Base-by-base conservation (phyloP, 768 basidiomycete genomes). In the Piloderma croceum region DNA sequence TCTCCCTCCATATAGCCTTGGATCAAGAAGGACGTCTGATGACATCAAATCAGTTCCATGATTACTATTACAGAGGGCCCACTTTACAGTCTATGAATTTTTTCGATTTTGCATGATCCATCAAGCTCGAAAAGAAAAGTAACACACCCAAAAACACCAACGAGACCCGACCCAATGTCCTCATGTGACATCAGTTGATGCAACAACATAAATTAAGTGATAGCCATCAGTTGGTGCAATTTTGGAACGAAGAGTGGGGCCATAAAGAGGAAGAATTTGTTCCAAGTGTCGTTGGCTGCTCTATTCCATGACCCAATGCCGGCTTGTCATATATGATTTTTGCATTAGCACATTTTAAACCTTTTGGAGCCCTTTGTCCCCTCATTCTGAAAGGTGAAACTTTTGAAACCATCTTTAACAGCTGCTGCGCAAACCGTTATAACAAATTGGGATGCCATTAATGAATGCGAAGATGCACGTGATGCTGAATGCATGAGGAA, bases 381-480 rank as follows among this genome's bases (percentile, higher is more conserved):
- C n/a, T n/a, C n/a, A n/a, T n/a, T n/a, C n/a, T n/a, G n/a, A n/a
- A n/a, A n/a, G n/a, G n/a, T n/a, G n/a, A n/a, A n/a, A n/a, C n/a
- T 19, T 41, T 19, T 20, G 5, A 18, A 20, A 38, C 23, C 11
- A 35, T 17, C 52, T 48, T 19, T 31, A 24, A 5, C 17, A 4
- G 2, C n/a, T 17, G 19, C 11, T n/a, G 31, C n/a, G 20, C 10
- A 23, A 20, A 17, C 6, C 6, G 43, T 64, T 10, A 54, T 61
- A 41, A 36, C 45, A 5, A 63, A 63, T 31, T 62, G 63, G 62
- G 53, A 62, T 27, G 60, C 54, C 13, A 47, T 62, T 0, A 39
- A 63, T 49, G 62, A 63, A 38, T 63, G 63, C 43, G 50, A 59
- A 31, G 63, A 65, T 54, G 51, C 54, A 34, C 29, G 54, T 15